Percentiles rank a stretch among this genome's conserved stretches.
phyloP scores from a whole-genome alignment of 2,329 filamentous ascomycete genomes.

The Phialemonium atrogriseum region DNA sequence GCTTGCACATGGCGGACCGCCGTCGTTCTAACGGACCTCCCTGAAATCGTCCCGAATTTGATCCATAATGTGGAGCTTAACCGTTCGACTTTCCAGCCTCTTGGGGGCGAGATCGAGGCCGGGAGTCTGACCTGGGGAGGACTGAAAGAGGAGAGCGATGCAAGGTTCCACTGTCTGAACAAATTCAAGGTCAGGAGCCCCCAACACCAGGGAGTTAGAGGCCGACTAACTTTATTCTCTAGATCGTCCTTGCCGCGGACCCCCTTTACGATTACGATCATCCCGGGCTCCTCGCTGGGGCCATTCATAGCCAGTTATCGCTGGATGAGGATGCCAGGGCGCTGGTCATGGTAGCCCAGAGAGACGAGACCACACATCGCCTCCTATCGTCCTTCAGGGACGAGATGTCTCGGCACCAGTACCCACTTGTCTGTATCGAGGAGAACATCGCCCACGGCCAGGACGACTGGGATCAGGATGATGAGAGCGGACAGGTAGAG shows the following conservation, averaged over 20 bases:
- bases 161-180: constrained; percentile 34
- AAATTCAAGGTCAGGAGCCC: constrained; percentile 41
- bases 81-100: constrained; percentile 38
- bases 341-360: constrained; percentile 72
- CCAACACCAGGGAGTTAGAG: background rate
- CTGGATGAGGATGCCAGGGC: constrained; percentile 50
- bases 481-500: constrained; percentile 38
- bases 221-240: constrained; percentile 3
- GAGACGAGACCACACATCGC: constrained; percentile 56
- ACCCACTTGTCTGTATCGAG: constrained; percentile 40
- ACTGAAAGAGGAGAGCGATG: constrained; percentile 32
- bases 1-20: constrained; percentile 59
- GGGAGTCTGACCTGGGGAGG: constrained; percentile 70
- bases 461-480: constrained; percentile 63
- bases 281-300: constrained; percentile 62
- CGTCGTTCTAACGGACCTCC: constrained; percentile 74
- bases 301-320: constrained; percentile 61
- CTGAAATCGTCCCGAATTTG: constrained; percentile 76
- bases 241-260: constrained; percentile 78
- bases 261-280: constrained; percentile 81
- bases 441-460: constrained; percentile 57
- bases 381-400: constrained; percentile 57
- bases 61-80: constrained; percentile 65
- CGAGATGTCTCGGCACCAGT: constrained; percentile 46
- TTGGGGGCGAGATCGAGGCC: constrained; percentile 49